Base-by-base conservation (phyloP, 1,284 basidiomycete genomes). In the Cryptococcus hybrid region DNA sequence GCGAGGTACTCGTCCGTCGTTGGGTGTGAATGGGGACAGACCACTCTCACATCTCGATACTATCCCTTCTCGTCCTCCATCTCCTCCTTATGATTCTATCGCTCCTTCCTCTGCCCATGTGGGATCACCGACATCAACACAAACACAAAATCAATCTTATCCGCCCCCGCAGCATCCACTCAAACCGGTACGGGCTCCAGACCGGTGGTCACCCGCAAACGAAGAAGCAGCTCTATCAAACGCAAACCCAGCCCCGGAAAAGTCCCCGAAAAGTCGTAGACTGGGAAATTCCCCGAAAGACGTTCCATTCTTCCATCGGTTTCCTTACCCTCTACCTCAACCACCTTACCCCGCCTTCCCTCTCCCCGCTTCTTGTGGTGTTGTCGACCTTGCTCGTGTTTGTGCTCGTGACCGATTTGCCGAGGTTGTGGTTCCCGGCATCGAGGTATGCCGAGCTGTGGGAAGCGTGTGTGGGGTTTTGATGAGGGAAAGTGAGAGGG, bases 401-500 rank as follows among this genome's bases (percentile, higher is more conserved):
- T 56, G 87, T 97, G 63, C 82, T 84, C 47, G 84, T 87, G 7
- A 83, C 86, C 56, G 95, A 98, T 76, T 69, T 90, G 48, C 78
- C 96, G 42, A 85, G 95, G 18, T 83, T 98, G 51, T 82, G 84
- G 54, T 86, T 80, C 48, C 82, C 84, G 1, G 69, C 79, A 0
- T 30, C 30, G 4, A 30, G 30, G 30, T 90, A 97, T 67, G 92
- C 87, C 63, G 79, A 72, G 46, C 65, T 86, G 6, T 98, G 93
- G 74, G 94, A 97, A 75, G 78, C 80, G 12, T 78, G 81, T 37
- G 78, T 95, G 1, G 94, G 95, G 18, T 88, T 90, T 83, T 99
- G 55, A 98, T 99, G 95, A 85, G 93, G 13, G 91, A 94, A 65
- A 87, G 86, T 64, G 94, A 97, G 80, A 89, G 88, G 80, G 87